phyloP scores from a whole-genome alignment of 1,284 basidiomycete species.

The Cerrena zonata region DNA sequence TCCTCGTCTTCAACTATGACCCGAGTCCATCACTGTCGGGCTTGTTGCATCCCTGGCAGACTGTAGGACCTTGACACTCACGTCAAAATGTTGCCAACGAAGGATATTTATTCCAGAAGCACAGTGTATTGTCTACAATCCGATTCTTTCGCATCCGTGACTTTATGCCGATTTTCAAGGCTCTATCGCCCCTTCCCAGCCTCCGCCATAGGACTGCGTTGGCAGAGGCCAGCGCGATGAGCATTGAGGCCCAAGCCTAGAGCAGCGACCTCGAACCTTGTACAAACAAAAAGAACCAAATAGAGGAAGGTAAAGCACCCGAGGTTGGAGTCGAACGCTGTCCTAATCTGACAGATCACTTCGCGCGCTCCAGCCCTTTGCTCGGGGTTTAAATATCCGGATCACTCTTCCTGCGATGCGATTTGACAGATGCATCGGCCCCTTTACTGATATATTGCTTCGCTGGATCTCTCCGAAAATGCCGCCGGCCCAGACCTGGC shows the following conservation, averaged over 20 bases:
- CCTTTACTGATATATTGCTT: slow-evolving; percentile 2
- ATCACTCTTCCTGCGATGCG: neutral
- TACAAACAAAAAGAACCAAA: neutral
- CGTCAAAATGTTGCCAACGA: too few species aligned
- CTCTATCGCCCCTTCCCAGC: neutral
- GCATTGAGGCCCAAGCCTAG: neutral
- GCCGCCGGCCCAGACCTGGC: slow-evolving; percentile 4
- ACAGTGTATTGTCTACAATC: neutral
- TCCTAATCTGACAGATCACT: neutral
- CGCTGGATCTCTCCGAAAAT: neutral
- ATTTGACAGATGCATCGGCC: slow-evolving; percentile 1
- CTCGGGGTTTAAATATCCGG: neutral
- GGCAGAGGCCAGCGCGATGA: neutral
- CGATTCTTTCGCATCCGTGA: neutral
- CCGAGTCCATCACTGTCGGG: too few species aligned
- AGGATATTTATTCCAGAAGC: neutral
- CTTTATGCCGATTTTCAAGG: too few species aligned
- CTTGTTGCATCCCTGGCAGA: too few species aligned
- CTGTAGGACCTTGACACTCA: too few species aligned
- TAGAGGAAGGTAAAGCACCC: too few species aligned
- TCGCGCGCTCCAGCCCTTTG: neutral
- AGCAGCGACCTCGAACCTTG: neutral
- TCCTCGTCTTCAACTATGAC: too few species aligned
- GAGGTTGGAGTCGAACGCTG: neutral
- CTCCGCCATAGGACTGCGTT: neutral